Percentiles rank a stretch among this genome's conserved stretches.
These are phyloP conservation scores for Lagenidium giganteum DNA, from an alignment of 352 stramenopile species.

Conservation along the genomic window DNA sequence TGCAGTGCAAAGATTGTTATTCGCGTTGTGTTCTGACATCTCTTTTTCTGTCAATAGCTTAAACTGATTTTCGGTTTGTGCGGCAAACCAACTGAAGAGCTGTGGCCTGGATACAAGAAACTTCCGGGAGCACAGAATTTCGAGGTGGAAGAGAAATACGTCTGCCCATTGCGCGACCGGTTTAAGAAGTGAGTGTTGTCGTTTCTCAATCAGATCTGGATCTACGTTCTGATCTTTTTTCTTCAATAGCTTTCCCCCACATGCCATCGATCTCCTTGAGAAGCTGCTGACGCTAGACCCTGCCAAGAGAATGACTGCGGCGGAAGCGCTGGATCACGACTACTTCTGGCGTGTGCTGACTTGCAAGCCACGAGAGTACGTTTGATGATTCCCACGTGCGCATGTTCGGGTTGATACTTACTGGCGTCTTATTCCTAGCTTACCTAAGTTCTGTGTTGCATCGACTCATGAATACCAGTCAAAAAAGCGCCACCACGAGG, in stretches of 20 bases:
- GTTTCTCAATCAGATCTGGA: not conserved
- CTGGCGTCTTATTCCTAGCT: conserved; percentile 21
- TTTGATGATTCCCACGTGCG: not conserved
- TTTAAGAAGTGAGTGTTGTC: conserved; percentile 80
- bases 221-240: not conserved
- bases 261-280: conserved; percentile 88
- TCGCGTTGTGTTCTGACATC: not conserved
- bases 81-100: conserved; percentile 74
- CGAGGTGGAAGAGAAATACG: conserved; percentile 73
- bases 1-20: too few species aligned
- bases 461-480: conserved; percentile 85
- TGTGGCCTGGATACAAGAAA: conserved; percentile 76
- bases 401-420: not conserved
- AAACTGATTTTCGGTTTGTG: conserved; percentile 79
- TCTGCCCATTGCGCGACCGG: conserved; percentile 57
- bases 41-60: conserved; percentile 27
- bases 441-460: conserved; percentile 82
- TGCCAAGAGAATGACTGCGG: conserved; percentile 89
- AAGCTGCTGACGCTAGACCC: conserved; percentile 95
- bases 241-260: conserved; percentile 53
- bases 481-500: conserved; percentile 81
- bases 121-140: conserved; percentile 62
- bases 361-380: conserved; percentile 79
- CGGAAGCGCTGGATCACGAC: conserved; percentile 94
- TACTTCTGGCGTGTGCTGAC: conserved; percentile 94